Conservation (phyloP, 441 rosid species). For the Arabidopsis hybrid region DNA sequence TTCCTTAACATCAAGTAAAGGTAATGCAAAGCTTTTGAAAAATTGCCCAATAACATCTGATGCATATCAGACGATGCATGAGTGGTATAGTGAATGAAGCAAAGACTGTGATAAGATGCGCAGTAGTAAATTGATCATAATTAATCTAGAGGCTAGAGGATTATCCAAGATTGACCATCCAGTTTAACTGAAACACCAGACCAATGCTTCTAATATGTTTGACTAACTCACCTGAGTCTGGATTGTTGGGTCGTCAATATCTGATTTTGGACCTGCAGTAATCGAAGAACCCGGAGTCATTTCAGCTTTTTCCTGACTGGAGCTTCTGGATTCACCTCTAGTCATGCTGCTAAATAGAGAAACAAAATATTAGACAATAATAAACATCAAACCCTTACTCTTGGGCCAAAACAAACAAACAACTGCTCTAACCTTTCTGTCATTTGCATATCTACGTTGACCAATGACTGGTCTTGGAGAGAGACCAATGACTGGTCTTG, state of each 20-base stretch:
- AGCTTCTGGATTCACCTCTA: conserved; percentile 63
- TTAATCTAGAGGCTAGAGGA: conserved; percentile 9
- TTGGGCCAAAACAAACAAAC: conserved; percentile 21
- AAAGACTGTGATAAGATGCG: conserved; percentile 14
- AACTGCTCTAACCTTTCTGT: conserved; percentile 61
- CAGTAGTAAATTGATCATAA: too few species aligned
- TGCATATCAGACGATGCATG: conserved; percentile 15
- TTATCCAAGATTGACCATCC: conserved; percentile 5
- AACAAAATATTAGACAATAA: conserved; percentile 4
- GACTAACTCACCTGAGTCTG: conserved; percentile 66
- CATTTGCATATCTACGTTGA: conserved; percentile 64
- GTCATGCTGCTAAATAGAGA: conserved; percentile 41
- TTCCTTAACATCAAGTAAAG: not conserved
- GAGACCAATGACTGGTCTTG: conserved; percentile 47
- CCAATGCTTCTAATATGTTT: conserved; percentile 30
- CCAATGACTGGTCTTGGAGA: conserved; percentile 54
- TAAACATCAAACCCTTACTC: conserved; percentile 17
- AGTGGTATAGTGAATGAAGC: conserved; percentile 1
- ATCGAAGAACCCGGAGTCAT: conserved; percentile 71
- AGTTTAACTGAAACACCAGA: conserved; percentile 9
- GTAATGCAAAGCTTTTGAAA: not conserved
- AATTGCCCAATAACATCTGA: not conserved
- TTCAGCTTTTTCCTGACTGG: conserved; percentile 63
- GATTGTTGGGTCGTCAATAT: conserved; percentile 55
- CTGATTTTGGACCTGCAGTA: conserved; percentile 58